Percentiles rank a stretch among this genome's conserved stretches.
Conservation (phyloP, 2,329 filamentous ascomycete genomes). For the Colletotrichum lindemuthianum region DNA sequence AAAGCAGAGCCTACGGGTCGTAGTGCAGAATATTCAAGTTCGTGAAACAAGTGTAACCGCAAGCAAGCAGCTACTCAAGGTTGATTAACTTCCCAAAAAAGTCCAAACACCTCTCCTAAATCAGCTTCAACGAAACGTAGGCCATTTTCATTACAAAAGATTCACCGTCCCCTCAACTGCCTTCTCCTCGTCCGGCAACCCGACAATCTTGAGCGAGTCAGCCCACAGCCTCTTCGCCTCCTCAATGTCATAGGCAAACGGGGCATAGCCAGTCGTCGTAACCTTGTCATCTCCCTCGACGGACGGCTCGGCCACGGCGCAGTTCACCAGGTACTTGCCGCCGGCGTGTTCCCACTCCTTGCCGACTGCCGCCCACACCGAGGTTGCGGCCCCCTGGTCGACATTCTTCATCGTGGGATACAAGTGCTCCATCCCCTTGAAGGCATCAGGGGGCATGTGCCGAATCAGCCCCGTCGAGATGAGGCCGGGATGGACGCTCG, state of each 20-base stretch:
- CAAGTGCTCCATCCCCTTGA: constrained; percentile 19
- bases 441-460: constrained; percentile 11
- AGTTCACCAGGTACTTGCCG: constrained; percentile 57
- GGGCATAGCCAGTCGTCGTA: not conserved
- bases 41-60: too few relatives aligned
- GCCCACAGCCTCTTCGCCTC: constrained; percentile 13
- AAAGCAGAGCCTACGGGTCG: too few relatives aligned
- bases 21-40: too few relatives aligned
- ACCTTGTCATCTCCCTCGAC: constrained; percentile 19
- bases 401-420: constrained; percentile 34
- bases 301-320: constrained; percentile 39
- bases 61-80: too few relatives aligned
- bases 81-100: too few relatives aligned
- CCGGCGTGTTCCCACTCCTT: constrained; percentile 55
- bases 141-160: not conserved
- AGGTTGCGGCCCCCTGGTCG: constrained; percentile 60
- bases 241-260: constrained; percentile 3
- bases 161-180: not conserved
- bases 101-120: too few relatives aligned
- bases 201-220: constrained; percentile 27
- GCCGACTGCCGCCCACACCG: constrained; percentile 54
- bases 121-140: not conserved
- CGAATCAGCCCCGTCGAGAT: constrained; percentile 43
- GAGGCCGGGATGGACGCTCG: constrained; percentile 58
- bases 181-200: constrained; percentile 24